Evolutionary conservation across 805 yeast species (phyloP), one percentile per base, ranked within the genome.

Genomic region (Kuraishia hungarica): DNA sequence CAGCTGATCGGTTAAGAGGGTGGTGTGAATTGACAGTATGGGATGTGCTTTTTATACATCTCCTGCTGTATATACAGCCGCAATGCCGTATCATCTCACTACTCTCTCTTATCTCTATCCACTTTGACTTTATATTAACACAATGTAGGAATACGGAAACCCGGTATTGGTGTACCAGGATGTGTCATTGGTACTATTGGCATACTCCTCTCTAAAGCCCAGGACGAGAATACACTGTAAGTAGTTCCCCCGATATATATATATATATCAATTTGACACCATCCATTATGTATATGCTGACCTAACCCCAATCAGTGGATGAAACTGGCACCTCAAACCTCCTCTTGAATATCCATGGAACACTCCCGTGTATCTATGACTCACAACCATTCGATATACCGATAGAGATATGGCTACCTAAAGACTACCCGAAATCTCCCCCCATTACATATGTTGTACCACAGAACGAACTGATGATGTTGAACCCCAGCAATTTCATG

Each of bases 371-470:
- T 0, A 48, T 59, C 3, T 65, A 69, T 13, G 61, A 60, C 15
- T 65, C 66, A 1, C 55, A 61, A 0, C 61, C 62, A 0, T 72
- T 75, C 58, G 68, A 71, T n/a, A 69, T 80, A 19, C 92, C 91
- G 0, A 62, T 90, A 13, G 83, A 82, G 54, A 67, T 91, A 3
- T 90, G 96, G 96, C 63, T 92, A 4, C 96, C 96, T 0, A 75
- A 77, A 26, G 72, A 75, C 23, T 91, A 87, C 60, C 97, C 97
- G 0, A 60, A 63, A n/a, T 73, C 70, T 2, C 76, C 85, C 1
- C 97, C 97, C 0, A 61, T 82, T n/a, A 77, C 82, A 0, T 87
- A 75, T 63, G 80, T 91, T 11, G 74, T 78, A 21, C 83, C 86
- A 1, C 76, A 82, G n/a, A 72, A 71, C 39, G 63, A 68, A 23